Evolutionary conservation across 202 grass and related monocot species (phyloP).

Genomic region (Schoenoplectus tabernaemontani): DNA sequence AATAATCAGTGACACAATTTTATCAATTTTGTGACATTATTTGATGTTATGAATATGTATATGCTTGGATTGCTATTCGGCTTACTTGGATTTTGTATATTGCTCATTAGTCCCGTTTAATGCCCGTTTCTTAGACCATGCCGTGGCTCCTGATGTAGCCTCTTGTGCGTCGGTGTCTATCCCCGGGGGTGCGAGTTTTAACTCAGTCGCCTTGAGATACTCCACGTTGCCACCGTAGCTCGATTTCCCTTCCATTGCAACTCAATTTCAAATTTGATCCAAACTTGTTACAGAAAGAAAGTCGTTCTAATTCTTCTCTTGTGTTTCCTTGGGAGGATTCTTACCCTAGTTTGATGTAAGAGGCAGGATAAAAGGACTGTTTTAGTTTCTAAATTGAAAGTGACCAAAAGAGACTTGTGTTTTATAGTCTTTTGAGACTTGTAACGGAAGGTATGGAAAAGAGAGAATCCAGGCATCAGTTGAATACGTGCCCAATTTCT

Average conservation of each 20-base stretch:
- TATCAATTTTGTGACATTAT: background rate
- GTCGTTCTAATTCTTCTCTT: conserved; percentile 2
- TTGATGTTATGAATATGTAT: background rate
- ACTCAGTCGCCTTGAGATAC: conserved; percentile 34
- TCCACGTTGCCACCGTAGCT: conserved; percentile 9
- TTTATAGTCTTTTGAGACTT: conserved; percentile 21
- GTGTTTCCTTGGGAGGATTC: conserved; percentile 5
- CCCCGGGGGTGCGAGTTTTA: conserved; percentile 29
- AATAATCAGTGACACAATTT: background rate
- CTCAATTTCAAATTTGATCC: background rate
- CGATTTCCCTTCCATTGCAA: conserved; percentile 24
- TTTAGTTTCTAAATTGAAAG: conserved; percentile 15
- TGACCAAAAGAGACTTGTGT: conserved; percentile 23
- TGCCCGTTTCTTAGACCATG: conserved; percentile 5
- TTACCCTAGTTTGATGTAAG: background rate
- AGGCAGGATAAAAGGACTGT: background rate
- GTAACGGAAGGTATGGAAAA: conserved; percentile 3
- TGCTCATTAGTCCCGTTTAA: background rate
- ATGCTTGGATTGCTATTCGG: background rate
- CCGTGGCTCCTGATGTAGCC: background rate
- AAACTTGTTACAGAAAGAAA: no score
- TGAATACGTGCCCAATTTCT: background rate
- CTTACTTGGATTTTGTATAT: conserved; percentile 13
- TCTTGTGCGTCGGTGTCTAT: background rate
- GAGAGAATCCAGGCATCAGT: conserved; percentile 20